Base-by-base conservation (phyloP, 352 stramenopile species). In the Phytophthora ohioensis region DNA sequence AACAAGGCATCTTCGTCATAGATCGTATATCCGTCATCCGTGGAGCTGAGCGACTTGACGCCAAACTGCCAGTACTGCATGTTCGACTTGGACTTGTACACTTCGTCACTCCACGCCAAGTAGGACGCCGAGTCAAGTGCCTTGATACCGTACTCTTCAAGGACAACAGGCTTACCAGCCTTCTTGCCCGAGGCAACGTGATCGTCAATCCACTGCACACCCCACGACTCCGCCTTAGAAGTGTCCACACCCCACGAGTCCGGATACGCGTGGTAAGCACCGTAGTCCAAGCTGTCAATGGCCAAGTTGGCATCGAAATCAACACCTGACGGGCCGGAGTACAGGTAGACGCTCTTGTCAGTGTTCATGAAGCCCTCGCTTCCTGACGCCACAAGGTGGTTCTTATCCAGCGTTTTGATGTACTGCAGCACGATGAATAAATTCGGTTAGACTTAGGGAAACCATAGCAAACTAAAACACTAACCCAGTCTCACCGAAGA, bases 11-110 rank as follows among this genome's bases (percentile, higher is more conserved):
- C 66, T 30, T 63, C 61, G 38, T 73, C 66, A 54, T 52, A 73
- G 66, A 73, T 69, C 27, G 66, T 63, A 57, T 69, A 73, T 21
- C 66, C 66, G 21, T 73, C 66, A n/a, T 69, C 58, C 5, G 47
- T 52, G 6, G 66, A 47, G 52, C 53, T 63, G 8, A 79, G 62
- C 9, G 72, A 79, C 41, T 68, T 68, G 27, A 79, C 55, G 43
- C 72, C 72, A 39, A 79, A 79, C 59, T 79, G 72, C 72, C 72
- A 79, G 67, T 79, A 79, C 57, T 79, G 72, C 72, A 79, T 79
- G 58, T 79, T 66, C 7, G 67, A 79, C 57, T 75, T 72, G 55
- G 36, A 35, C 13, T 41, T 35, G 51, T 72, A 69, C 57, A 75
- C 66, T 42, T 69, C 15, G 34, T 79, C 39, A 27, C 72, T 79